Evolutionary conservation across 1,284 basidiomycete genomes (phyloP), one percentile per base, ranked within the genome.

Genomic region (Apiotrichum domesticum): DNA sequence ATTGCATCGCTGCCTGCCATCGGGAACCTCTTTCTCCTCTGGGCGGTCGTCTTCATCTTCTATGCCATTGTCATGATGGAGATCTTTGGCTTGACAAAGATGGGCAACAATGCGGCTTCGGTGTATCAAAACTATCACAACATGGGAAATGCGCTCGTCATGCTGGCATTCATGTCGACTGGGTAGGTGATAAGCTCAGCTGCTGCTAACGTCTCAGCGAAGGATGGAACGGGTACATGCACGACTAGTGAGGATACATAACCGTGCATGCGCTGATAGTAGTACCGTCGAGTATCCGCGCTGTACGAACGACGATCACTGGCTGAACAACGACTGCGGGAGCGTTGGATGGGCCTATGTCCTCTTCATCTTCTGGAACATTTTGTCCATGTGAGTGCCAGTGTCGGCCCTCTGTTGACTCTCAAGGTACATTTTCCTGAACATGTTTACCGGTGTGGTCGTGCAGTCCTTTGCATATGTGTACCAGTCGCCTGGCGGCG

Each of bases 401-500:
- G 32, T 10, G 58, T 55, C 43, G 40, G 61, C 37, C 51, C 52
- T 1, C 4, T 7, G 39, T 50, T 60, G 52, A 56, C 54, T 4
- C 4, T 13, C 45, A 6, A 70, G 92, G 90, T 93, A 92, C 71
- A 91, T 94, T 67, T 94, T 98, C 78, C 83, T 91, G 66, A 96
- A 96, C 79, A 86, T 94, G 84, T 93, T 93, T 74, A 91, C 88
- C 77, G 88, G 87, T 86, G 90, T 94, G 61, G 89, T 98, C 56
- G 93, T 98, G 66, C 88, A 98, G 74, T 96, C 89, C 70, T 98
- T 98, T 74, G 90, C 91, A 21, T 97, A 95, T 74, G 90, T 98
- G 8, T 95, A 94, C 77, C 92, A 96, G 52, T 83, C 89, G 55
- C 76, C 78, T 6, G 87, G 89, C 21, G 87, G 87, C 34, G 87